Percentiles rank a stretch among this genome's conserved stretches.
Conservation (phyloP, 2,329 filamentous ascomycete genomes). For the Cryphonectria naterciae region DNA sequence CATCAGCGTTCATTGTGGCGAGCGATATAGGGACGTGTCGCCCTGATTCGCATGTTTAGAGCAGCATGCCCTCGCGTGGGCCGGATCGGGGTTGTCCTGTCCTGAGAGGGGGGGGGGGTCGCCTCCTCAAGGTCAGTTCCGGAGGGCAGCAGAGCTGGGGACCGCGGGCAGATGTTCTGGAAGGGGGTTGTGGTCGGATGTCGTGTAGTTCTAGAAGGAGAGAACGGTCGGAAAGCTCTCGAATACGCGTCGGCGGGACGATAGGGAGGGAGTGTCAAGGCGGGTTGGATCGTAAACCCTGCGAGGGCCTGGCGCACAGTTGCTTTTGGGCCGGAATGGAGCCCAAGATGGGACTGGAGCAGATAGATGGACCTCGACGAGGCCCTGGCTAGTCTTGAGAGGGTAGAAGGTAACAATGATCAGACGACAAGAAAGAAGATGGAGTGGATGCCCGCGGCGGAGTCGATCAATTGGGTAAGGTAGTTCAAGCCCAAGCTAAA, state of each 20-base stretch:
- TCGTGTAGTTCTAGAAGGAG: background rate
- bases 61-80: slow-evolving; percentile 30
- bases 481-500: background rate
- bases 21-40: slow-evolving; percentile 34
- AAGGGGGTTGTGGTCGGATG: background rate
- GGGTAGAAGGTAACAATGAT: background rate
- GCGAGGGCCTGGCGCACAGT: background rate
- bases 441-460: background rate
- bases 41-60: slow-evolving; percentile 37
- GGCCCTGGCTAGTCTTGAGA: background rate
- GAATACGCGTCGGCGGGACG: background rate
- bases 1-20: slow-evolving; percentile 60
- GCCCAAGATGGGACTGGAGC: background rate
- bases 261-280: background rate
- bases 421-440: background rate
- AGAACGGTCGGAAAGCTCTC: background rate
- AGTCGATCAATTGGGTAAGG: background rate
- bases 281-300: slow-evolving; percentile 6
- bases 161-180: background rate
- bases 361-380: slow-evolving; percentile 2
- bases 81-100: slow-evolving; percentile 9
- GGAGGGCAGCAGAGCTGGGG: background rate
- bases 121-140: slow-evolving; percentile 1
- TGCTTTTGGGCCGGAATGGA: background rate
- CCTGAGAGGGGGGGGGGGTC: background rate